Conservation (phyloP, 2,329 filamentous ascomycete species). For the Fusarium sp. region DNA sequence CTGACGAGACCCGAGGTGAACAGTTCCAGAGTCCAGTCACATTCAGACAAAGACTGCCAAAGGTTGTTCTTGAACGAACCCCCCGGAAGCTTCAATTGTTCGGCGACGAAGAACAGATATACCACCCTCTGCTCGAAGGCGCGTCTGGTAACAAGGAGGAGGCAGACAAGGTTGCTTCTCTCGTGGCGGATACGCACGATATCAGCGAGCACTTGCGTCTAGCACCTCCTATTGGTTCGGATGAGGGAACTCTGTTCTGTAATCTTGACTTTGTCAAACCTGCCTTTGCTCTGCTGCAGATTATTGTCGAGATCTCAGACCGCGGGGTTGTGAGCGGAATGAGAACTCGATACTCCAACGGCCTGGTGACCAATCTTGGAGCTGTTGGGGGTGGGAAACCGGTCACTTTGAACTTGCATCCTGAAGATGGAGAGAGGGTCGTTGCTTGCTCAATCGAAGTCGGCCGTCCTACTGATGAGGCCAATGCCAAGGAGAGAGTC, state of each 20-base stretch:
- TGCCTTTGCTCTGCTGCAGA: not conserved
- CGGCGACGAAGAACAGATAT: not conserved
- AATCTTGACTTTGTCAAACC: constrained; percentile 10
- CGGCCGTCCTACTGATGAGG: not conserved
- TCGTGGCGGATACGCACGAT: not conserved
- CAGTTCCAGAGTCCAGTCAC: not conserved
- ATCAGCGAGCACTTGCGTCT: not conserved
- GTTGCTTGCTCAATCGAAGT: not conserved
- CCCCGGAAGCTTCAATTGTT: not conserved
- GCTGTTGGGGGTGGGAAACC: not conserved
- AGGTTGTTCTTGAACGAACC: not conserved
- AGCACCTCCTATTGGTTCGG: not conserved
- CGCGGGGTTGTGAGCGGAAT: not conserved
- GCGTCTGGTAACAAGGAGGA: not conserved
- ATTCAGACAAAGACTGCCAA: not conserved
- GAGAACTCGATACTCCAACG: not conserved
- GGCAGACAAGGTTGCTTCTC: not conserved
- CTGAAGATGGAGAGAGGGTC: not conserved
- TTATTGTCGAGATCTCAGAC: not conserved
- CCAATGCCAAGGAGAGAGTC: not conserved
- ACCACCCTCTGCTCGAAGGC: not conserved
- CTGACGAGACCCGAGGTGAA: not conserved
- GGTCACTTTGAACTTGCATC: not conserved
- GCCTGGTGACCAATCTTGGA: not conserved
- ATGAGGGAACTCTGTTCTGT: not conserved